Base-by-base conservation (phyloP, 2,329 filamentous ascomycete genomes). In the Botrytis elliptica region DNA sequence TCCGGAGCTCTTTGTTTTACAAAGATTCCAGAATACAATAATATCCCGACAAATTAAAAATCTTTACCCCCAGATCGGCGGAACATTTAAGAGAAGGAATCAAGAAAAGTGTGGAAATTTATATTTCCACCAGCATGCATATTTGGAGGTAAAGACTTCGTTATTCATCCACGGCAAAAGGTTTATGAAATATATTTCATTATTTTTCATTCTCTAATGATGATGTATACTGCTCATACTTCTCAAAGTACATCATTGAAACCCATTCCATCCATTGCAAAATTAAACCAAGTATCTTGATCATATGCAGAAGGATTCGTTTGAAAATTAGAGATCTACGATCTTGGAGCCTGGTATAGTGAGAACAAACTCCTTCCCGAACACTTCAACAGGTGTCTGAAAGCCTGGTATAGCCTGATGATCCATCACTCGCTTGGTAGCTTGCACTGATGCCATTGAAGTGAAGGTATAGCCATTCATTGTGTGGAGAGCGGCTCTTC, bases 151-250 rank as follows among this genome's bases (percentile, higher is more conserved):
- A 25, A 10, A 52, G 1, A 6, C 4, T 25, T 52, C 3, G 4
- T 25, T n/a, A 1, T 25, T n/a, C 4, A 52, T 14, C 25, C 4
- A 52, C 10, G 22, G 22, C 1, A 52, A 25, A 14, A 52, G 0
- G 22, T 12, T 25, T 25, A 49, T 52, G 22, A 6, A 4, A 52
- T 52, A 52, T 52, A 1, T 52, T 8, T 25, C 4, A n/a, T 49
- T 25, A 2, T 25, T n/a, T n/a, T 52, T n/a, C 22, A 52, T 52
- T n/a, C 1, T 52, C 49, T 14, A n/a, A 3, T 14, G 10, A n/a
- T 52, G 25, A n/a, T 1, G 3, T 14, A 6, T 0, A 14, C 49
- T 25, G 10, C 49, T 52, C 4, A 14, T 3, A 52, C 14, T 0
- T 14, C 2, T 12, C 22, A 52, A 14, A 52, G n/a, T 6, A 14